These are phyloP conservation scores for Cystobasidium pallidum DNA, from an alignment of 1,284 basidiomycete species.

Conservation along the genomic window DNA sequence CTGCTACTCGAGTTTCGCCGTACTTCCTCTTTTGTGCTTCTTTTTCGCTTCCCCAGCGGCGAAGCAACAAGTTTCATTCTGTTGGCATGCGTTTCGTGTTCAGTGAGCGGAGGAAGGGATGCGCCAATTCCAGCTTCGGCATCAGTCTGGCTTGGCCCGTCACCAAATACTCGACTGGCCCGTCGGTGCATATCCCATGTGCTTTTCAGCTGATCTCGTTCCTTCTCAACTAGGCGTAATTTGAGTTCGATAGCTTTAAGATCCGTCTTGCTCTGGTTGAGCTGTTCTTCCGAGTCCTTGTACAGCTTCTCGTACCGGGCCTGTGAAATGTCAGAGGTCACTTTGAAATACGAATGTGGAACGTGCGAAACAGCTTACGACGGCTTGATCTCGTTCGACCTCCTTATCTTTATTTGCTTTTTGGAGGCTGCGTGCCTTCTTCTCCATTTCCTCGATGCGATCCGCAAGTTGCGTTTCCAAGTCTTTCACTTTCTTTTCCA, in stretches of 20 bases:
- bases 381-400: neutral
- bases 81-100: neutral
- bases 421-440: neutral
- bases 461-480: constrained; percentile 3
- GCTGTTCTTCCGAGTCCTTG: constrained; percentile 1
- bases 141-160: neutral
- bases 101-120: neutral
- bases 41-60: neutral
- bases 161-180: constrained; percentile 19
- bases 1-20: too few species aligned
- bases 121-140: constrained; percentile 7
- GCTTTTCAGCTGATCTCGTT: constrained; percentile 13
- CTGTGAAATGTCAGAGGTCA: neutral
- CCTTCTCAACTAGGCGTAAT: neutral
- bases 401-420: neutral
- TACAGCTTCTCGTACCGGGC: neutral
- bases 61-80: neutral
- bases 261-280: neutral
- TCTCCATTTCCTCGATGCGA: neutral
- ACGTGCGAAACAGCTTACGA: too few species aligned
- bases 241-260: neutral
- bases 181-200: constrained; percentile 25
- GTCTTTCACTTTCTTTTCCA: constrained; percentile 4
- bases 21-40: neutral
- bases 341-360: too few species aligned